phyloP scores from a whole-genome alignment of 1,284 basidiomycete species.

The Papiliotrema nemorosa region DNA sequence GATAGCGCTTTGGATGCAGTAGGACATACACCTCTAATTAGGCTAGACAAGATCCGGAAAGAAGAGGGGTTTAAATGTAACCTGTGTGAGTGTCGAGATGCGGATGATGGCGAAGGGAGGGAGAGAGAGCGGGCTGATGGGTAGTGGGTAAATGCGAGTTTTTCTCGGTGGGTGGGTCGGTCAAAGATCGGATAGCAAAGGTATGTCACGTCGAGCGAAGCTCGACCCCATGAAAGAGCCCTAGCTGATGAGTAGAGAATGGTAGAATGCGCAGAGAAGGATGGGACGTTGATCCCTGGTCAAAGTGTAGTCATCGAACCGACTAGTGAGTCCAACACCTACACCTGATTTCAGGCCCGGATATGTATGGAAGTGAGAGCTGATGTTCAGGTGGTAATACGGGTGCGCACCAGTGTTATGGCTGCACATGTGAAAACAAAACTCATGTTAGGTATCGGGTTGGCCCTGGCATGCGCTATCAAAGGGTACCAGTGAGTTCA shows the following conservation, averaged over 20 bases:
- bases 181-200: constrained; percentile 94
- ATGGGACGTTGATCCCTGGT: constrained; percentile 80
- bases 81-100: constrained; percentile 60
- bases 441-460: constrained; percentile 66
- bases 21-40: constrained; percentile 85
- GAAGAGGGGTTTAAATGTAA: constrained; percentile 82
- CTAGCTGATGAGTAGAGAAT: constrained; percentile 58
- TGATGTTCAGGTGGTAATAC: constrained; percentile 68
- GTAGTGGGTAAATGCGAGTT: constrained; percentile 89
- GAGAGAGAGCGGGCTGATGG: neutral
- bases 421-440: neutral
- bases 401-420: constrained; percentile 54
- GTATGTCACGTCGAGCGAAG: constrained; percentile 25
- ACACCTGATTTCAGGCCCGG: too few relatives aligned
- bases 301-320: constrained; percentile 92
- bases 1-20: constrained; percentile 77
- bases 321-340: constrained; percentile 34
- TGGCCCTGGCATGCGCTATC: constrained; percentile 80
- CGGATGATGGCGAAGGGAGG: neutral
- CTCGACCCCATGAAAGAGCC: neutral
- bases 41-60: constrained; percentile 73
- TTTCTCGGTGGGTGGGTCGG: constrained; percentile 85
- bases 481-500: constrained; percentile 47
- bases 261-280: constrained; percentile 85
- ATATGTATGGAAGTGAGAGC: neutral